Evolutionary conservation across 257 asterid species (phyloP).

Genomic region (Dorcoceras hygrometricum): DNA sequence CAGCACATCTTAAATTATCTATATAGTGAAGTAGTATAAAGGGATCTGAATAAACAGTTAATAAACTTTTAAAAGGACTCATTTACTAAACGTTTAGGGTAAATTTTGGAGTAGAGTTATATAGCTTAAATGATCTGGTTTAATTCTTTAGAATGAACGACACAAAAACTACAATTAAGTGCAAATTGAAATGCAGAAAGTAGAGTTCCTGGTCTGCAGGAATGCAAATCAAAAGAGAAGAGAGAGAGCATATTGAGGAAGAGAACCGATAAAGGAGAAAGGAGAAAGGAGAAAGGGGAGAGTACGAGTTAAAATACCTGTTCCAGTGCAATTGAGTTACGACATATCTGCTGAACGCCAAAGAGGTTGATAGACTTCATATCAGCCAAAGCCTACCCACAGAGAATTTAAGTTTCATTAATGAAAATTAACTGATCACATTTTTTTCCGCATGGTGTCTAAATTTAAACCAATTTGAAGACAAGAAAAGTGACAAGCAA

Average conservation of each 20-base stretch:
- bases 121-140: too few relatives aligned
- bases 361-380: constrained; percentile 92
- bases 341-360: constrained; percentile 98
- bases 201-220: not conserved
- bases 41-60: too few relatives aligned
- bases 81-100: too few relatives aligned
- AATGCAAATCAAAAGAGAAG: constrained; percentile 10
- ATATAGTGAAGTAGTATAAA: too few relatives aligned
- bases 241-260: constrained; percentile 9
- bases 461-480: constrained; percentile 7
- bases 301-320: constrained; percentile 52
- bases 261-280: constrained; percentile 11
- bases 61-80: too few relatives aligned
- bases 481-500: constrained; percentile 30
- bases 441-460: not conserved
- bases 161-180: too few relatives aligned
- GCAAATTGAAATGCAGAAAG: too few relatives aligned
- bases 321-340: constrained; percentile 95
- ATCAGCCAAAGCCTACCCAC: constrained; percentile 80
- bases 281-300: constrained; percentile 1
- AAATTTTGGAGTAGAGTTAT: too few relatives aligned
- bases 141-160: too few relatives aligned
- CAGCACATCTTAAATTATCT: too few relatives aligned
- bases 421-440: constrained; percentile 10
- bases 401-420: constrained; percentile 24